A percentile compares a stretch with the other conserved stretches of the same genome.
Conservation (phyloP, 2,329 filamentous ascomycete species). For the Lomentospora prolificans region DNA sequence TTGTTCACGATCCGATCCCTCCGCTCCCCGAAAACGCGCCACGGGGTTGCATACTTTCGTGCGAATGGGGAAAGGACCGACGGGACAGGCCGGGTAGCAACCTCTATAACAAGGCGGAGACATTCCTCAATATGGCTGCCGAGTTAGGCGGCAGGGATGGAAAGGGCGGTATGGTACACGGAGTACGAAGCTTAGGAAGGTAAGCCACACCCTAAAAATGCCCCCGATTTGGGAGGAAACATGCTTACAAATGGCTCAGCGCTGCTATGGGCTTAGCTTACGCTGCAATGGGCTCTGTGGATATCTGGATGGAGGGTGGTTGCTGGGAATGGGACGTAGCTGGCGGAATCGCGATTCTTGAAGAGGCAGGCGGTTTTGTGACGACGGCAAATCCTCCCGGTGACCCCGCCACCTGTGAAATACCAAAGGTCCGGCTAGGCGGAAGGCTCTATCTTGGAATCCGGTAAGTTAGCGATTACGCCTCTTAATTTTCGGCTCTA, state of each 20-base stretch:
- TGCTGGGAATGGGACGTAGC: conserved; percentile 79
- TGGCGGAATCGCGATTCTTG: conserved; percentile 61
- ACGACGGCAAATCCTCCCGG: conserved; percentile 64
- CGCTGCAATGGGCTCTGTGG: conserved; percentile 63
- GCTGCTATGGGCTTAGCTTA: conserved; percentile 68
- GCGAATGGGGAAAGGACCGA: conserved; percentile 73
- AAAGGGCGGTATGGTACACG: conserved; percentile 63
- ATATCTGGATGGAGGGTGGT: conserved; percentile 73
- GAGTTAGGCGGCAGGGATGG: conserved; percentile 51
- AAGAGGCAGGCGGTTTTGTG: conserved; percentile 64
- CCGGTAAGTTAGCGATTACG: conserved; percentile 28
- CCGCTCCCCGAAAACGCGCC: conserved; percentile 56
- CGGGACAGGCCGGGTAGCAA: conserved; percentile 57
- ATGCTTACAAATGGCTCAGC: conserved; percentile 24
- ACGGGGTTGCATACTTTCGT: conserved; percentile 60
- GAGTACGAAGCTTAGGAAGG: conserved; percentile 38
- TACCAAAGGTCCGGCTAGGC: conserved; percentile 52
- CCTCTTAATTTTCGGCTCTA: conserved; percentile 7
- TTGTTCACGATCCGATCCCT: conserved; percentile 52
- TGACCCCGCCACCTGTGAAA: conserved; percentile 41
- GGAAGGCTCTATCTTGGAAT: conserved; percentile 64
- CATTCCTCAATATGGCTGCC: conserved; percentile 64
- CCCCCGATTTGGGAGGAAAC: neutral
- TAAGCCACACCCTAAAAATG: conserved; percentile 51
- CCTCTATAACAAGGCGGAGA: conserved; percentile 61